Evolutionary conservation across 2,329 filamentous ascomycete species (phyloP).

Genomic region (Alternaria alternata): DNA sequence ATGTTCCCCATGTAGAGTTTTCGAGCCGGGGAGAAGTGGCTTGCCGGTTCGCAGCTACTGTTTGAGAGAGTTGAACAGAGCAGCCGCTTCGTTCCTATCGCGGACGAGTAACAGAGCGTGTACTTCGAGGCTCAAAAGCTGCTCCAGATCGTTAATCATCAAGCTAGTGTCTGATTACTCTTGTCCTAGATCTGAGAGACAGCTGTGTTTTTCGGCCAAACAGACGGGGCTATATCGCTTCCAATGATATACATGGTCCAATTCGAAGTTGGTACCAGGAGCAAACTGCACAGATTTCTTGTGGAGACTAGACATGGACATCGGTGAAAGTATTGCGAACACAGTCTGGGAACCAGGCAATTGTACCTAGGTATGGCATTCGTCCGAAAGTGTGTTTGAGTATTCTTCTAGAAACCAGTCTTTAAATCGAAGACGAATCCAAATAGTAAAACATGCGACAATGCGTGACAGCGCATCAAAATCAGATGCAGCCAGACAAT

Average conservation of each 20-base stretch:
- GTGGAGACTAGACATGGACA: not conserved
- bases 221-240: not conserved
- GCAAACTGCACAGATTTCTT: not conserved
- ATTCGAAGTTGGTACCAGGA: not conserved
- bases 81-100: not conserved
- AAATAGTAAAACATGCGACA: not conserved
- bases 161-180: conserved; percentile 1
- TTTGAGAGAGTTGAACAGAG: not conserved
- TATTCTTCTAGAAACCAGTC: no score
- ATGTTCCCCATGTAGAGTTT: not conserved
- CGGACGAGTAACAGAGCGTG: not conserved
- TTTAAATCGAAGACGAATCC: no score
- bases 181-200: not conserved
- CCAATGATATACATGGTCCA: not conserved
- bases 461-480: not conserved
- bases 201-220: not conserved
- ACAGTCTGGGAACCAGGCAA: no score
- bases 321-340: no score
- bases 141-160: not conserved
- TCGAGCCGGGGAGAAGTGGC: not conserved
- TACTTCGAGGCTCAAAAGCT: not conserved
- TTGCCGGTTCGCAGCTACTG: not conserved
- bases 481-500: not conserved
- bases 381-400: no score
- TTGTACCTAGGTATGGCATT: no score